Percentiles rank a stretch among this genome's conserved stretches.
These are phyloP conservation scores for Neurospora sp. DNA, from an alignment of 495 filamentous ascomycete species.

Conservation along the genomic window DNA sequence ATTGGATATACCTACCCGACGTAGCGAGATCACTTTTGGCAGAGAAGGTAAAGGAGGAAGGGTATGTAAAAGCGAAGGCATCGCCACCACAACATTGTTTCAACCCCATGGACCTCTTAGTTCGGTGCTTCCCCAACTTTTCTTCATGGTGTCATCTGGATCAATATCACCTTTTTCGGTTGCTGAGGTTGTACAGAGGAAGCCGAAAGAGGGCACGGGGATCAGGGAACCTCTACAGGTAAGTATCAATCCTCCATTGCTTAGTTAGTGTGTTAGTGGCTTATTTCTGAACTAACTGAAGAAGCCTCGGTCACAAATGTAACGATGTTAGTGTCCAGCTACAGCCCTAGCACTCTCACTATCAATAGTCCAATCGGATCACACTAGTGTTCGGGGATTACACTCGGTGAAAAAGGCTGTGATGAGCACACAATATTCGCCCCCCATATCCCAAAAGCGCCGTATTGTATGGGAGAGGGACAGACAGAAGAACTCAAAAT, in stretches of 20 bases:
- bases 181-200: background rate
- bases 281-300: background rate
- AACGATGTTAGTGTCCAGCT: background rate
- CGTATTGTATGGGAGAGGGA: background rate
- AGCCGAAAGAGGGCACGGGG: background rate
- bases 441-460: background rate
- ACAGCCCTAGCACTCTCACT: background rate
- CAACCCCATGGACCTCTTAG: background rate
- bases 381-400: background rate
- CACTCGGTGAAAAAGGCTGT: background rate
- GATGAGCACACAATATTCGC: background rate
- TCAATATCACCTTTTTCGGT: background rate
- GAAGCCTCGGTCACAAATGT: fast-evolving
- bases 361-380: background rate
- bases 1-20: background rate
- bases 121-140: background rate
- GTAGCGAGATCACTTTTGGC: background rate
- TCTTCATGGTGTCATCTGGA: background rate
- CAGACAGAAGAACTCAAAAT: background rate
- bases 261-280: background rate
- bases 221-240: background rate
- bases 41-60: background rate
- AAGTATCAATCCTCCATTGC: background rate
- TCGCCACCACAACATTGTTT: background rate
- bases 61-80: background rate